A percentile compares a stretch with the other conserved stretches of the same genome.
Evolutionary conservation across 257 asterid species (phyloP).

Genomic region (Fraxinus pennsylvanica): DNA sequence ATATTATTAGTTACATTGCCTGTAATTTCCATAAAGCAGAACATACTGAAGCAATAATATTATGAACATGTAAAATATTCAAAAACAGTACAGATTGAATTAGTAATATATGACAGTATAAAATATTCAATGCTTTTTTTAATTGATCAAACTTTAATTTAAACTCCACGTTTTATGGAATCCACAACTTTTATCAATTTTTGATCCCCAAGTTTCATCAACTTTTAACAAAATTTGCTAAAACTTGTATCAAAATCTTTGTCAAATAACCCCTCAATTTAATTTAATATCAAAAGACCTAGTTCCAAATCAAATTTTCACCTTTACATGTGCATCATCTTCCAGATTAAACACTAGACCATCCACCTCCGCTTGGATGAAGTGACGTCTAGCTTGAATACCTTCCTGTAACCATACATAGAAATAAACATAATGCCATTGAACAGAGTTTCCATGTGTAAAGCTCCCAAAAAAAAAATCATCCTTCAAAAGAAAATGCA

Average conservation of each 20-base stretch:
- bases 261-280: too few relatives aligned
- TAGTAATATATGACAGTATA: background rate
- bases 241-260: too few relatives aligned
- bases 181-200: too few relatives aligned
- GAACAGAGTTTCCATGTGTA: background rate
- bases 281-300: background rate
- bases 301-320: constrained; percentile 9
- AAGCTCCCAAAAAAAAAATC: background rate
- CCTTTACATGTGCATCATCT: constrained; percentile 75
- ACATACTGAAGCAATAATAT: background rate
- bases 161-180: too few relatives aligned
- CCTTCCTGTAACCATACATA: constrained; percentile 25
- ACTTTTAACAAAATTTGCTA: too few relatives aligned
- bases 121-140: too few relatives aligned
- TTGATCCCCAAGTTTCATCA: too few relatives aligned
- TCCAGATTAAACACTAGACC: constrained; percentile 41
- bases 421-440: background rate
- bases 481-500: background rate
- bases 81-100: background rate
- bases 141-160: too few relatives aligned
- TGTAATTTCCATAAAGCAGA: background rate
- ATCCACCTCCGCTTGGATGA: constrained; percentile 49
- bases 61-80: too few relatives aligned
- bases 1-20: background rate
- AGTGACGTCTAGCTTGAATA: constrained; percentile 56